Base-by-base conservation (phyloP, 2,329 filamentous ascomycete species). In the Colletotrichum nymphaeae region DNA sequence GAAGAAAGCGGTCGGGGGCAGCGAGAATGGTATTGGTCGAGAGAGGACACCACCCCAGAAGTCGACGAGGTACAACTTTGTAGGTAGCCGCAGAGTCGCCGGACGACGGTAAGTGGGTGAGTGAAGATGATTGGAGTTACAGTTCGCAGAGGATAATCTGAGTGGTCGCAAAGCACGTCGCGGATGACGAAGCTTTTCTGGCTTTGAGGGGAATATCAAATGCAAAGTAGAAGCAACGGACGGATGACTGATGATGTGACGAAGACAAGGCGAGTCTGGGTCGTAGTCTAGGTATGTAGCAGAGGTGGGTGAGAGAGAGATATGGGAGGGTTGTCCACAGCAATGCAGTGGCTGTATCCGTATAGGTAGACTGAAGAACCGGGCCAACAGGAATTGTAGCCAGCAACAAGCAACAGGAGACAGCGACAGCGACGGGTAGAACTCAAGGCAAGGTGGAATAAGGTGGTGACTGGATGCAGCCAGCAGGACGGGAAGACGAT, bases 241-340 rank as follows among this genome's bases (percentile, higher is more conserved):
- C 46, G 58, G 63, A 49, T 65, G 70, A 49, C 66, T 56, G 70
- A 60, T 65, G 67, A 60, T 65, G 67, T 73, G 70, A 70, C 55
- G 55, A 67, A 73, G 46, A 55, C 67, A 42, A 70, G 55, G 35
- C 35, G 52, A 16, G 59, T 26, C 32, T 19, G 49, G 32, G 30
- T 32, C 22, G 26, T 56, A 12, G 30, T 35, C 30, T 6, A 52
- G 32, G 19, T 37, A 37, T 14, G 7, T 16, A 19, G 14, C 16
- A 37, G n/a, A 24, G 28, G 42, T 56, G 63, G 49, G n/a, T 19
- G 52, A 37, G 52, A 56, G 49, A 65, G 52, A 56, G 49, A 65
- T 63, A 63, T 63, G 58, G 49, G 35, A 69, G 67, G 59, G 49
- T 49, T 57, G 58, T 37, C 35, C 4, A 35, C 52, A 49, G 58